Base-by-base conservation (phyloP, 495 filamentous ascomycete genomes). In the Aspergillus olivimuriae region DNA sequence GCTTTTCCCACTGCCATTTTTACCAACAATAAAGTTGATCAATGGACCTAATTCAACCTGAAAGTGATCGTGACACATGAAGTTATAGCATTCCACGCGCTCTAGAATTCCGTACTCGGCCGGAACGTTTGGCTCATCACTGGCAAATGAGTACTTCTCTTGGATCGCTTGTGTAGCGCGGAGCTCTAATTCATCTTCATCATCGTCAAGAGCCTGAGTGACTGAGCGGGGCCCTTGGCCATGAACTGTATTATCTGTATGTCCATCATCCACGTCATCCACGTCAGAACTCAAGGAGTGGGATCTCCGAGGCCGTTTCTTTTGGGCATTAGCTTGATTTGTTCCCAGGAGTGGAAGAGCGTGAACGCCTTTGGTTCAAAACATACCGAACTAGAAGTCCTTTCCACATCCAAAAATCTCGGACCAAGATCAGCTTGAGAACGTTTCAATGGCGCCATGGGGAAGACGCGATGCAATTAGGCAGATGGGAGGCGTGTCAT, bases 1-100 rank as follows among this genome's bases (percentile, higher is more conserved):
- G 59, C 91, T 96, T 68, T 99, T 99, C n/a, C 92, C 92, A 55
- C 92, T 97, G 31, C 92, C 92, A 61, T 99, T 99, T 56, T 94
- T 87, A 2, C 92, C 92, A 42, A 95, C 87, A 39, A 99, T 89
- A 63, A 97, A 99, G 61, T 97, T 99, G 51, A 97, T 92, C 4
- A 95, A 73, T 0, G 92, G 91, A 0, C 92, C 91, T 14, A 99
- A 71, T 30, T 84, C 76, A 36, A 94, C 83, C 41, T 82, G 74
- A 12, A 97, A 78, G 45, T 80, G 81, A 14, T 74, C 66, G 56
- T 99, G 92, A 55, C 91, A 96, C 92, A 97, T 95, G 60, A 94
- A 94, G 57, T 95, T 96, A 46, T 82, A 78, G 61, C 87, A 94
- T 38, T 78, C 83, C 24, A 96, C 82, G 41, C 78, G 78, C 63